Percentiles rank a stretch among this genome's conserved stretches.
Evolutionary conservation across 148 eudicot genomes (phyloP).

Genomic region (Arbutus unedo): DNA sequence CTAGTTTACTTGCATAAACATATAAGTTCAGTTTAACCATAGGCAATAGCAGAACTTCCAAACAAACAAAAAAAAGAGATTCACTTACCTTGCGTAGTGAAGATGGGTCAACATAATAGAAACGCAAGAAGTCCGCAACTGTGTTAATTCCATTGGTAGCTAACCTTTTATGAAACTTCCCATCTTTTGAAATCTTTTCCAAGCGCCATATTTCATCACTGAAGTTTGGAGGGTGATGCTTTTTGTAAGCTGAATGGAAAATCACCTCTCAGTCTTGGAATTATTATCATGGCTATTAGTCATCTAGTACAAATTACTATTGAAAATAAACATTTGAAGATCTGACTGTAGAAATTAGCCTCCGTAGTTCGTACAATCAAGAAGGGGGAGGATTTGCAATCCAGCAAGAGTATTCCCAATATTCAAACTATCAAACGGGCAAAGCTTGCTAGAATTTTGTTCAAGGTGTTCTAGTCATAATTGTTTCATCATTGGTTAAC

Average conservation of each 20-base stretch:
- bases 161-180: constrained; percentile 50
- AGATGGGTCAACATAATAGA: constrained; percentile 33
- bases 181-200: constrained; percentile 63
- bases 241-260: constrained; percentile 66
- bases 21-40: background rate
- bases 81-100: constrained; percentile 50
- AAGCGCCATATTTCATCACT: constrained; percentile 82
- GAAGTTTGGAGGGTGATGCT: constrained; percentile 64
- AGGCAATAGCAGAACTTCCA: background rate
- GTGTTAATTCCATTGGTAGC: constrained; percentile 38
- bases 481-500: background rate
- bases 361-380: background rate
- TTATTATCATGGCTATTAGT: background rate
- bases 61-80: background rate
- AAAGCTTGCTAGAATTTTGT: background rate
- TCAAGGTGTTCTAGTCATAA: background rate
- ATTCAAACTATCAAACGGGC: background rate
- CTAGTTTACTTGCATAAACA: background rate
- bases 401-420: background rate
- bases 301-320: background rate
- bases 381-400: background rate
- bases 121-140: constrained; percentile 54
- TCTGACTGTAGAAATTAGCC: background rate
- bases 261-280: constrained; percentile 12
- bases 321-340: background rate